These are phyloP conservation scores for Piromyces finnis DNA, from an alignment of 192 early-diverging fungal genomes.

Conservation along the genomic window DNA sequence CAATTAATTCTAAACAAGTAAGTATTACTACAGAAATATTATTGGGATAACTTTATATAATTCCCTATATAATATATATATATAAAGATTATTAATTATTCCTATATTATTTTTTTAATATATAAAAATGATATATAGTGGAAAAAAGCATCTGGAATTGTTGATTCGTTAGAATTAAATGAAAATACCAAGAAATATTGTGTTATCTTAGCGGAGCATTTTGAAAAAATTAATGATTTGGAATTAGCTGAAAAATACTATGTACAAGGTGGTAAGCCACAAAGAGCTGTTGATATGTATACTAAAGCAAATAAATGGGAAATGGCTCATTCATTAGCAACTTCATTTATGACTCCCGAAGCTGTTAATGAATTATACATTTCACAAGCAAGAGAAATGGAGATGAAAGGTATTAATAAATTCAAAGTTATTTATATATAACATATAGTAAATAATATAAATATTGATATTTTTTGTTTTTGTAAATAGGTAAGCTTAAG, in stretches of 20 bases:
- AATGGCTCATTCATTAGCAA: slow-evolving; percentile 35
- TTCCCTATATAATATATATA: no score
- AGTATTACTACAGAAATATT: no score
- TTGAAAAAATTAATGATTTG: slow-evolving; percentile 18
- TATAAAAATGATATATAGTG: no score
- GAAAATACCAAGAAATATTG: slow-evolving; percentile 26
- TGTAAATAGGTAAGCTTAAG: slow-evolving; percentile 28
- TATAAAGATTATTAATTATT: no score
- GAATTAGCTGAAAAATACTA: slow-evolving; percentile 35
- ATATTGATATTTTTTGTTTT: no score
- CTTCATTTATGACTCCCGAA: slow-evolving; percentile 34
- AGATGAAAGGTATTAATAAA: slow-evolving; percentile 19
- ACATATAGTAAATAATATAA: no score
- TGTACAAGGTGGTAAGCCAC: slow-evolving; percentile 26
- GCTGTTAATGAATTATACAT: slow-evolving; percentile 35
- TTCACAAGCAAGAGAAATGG: slow-evolving; percentile 37
- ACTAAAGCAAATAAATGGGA: slow-evolving; percentile 38
- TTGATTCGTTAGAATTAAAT: slow-evolving; percentile 31
- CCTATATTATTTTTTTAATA: no score
- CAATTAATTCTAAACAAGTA: slow-evolving; percentile 30
- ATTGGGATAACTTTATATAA: no score
- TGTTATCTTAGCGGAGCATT: slow-evolving; percentile 30
- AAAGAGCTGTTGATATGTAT: slow-evolving; percentile 49
- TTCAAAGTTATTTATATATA: no score
- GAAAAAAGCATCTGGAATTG: slow-evolving; percentile 41